phyloP scores from a whole-genome alignment of 768 basidiomycete genomes.

The Suillus americanus region DNA sequence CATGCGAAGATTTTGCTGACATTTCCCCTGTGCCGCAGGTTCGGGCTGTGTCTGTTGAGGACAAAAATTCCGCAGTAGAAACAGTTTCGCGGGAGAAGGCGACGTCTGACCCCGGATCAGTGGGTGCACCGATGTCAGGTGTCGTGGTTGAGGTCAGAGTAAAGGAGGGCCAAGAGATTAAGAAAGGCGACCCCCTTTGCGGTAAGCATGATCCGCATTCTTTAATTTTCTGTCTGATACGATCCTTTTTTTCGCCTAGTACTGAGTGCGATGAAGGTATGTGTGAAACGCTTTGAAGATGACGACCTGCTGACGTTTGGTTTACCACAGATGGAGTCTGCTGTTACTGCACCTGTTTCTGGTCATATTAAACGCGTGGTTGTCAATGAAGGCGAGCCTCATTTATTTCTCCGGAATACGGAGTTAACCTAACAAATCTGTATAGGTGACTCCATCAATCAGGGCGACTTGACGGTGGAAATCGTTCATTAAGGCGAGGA shows the following conservation, averaged over 20 bases:
- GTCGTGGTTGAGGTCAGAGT: slow-evolving; percentile 98
- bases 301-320: slow-evolving; percentile 16
- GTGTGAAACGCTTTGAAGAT: background rate
- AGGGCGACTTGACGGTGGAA: slow-evolving; percentile 89
- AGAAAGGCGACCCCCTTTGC: slow-evolving; percentile 95
- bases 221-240: slow-evolving; percentile 22
- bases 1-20: slow-evolving; percentile 18
- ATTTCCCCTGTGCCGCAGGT: slow-evolving; percentile 47
- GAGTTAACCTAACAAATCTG: slow-evolving; percentile 8
- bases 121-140: slow-evolving; percentile 97
- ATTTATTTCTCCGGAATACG: slow-evolving; percentile 1
- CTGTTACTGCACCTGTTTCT: slow-evolving; percentile 94
- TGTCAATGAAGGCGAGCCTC: slow-evolving; percentile 73
- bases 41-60: slow-evolving; percentile 93
- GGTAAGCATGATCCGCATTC: slow-evolving; percentile 46
- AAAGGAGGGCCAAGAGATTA: slow-evolving; percentile 96
- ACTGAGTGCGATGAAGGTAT: slow-evolving; percentile 93
- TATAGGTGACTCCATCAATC: slow-evolving; percentile 88
- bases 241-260: slow-evolving; percentile 43
- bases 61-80: slow-evolving; percentile 96
- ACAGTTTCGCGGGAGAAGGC: slow-evolving; percentile 94
- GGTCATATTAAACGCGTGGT: slow-evolving; percentile 94
- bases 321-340: slow-evolving; percentile 86
- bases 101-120: slow-evolving; percentile 89
- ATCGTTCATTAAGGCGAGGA: slow-evolving; percentile 60